These are phyloP conservation scores for Schizophyllum amplum DNA, from an alignment of 1,284 basidiomycete species.

Conservation along the genomic window DNA sequence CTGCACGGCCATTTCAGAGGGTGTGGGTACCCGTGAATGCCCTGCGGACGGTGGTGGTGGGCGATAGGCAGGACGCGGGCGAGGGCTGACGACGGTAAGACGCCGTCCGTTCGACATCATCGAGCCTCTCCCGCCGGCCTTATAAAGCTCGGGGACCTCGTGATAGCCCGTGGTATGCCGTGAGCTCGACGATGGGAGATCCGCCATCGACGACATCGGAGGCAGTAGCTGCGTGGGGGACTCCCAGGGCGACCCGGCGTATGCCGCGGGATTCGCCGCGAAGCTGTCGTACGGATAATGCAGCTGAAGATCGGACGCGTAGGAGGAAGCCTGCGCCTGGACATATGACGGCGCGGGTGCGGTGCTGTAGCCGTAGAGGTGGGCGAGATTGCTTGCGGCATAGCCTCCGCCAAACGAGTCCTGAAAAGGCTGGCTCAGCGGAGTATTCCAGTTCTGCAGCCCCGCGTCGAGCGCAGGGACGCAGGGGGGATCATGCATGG, in stretches of 20 bases:
- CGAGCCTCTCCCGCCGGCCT: not conserved
- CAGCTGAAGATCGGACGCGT: not conserved
- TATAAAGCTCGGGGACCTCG: not conserved
- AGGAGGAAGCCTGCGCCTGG: not conserved
- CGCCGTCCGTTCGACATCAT: not conserved
- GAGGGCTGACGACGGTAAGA: not conserved
- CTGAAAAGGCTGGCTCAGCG: not conserved
- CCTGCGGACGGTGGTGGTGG: too few relatives aligned
- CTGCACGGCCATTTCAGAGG: not conserved
- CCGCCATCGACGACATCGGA: not conserved
- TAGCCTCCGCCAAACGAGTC: not conserved
- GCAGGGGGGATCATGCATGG: not conserved
- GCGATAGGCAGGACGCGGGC: not conserved
- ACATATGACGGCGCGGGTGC: not conserved
- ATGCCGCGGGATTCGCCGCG: not conserved
- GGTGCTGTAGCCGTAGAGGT: not conserved
- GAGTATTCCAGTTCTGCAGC: not conserved
- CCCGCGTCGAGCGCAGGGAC: not conserved
- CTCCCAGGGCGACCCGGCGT: not conserved
- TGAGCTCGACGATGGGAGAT: not conserved
- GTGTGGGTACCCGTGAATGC: not conserved
- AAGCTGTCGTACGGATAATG: not conserved
- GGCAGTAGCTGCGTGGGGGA: not conserved
- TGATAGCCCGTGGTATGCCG: not conserved
- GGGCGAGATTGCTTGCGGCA: not conserved